Percentiles rank a stretch among this genome's conserved stretches.
These are phyloP conservation scores for Pinus albicaulis DNA, from an alignment of 75 land plant species.

Conservation along the genomic window DNA sequence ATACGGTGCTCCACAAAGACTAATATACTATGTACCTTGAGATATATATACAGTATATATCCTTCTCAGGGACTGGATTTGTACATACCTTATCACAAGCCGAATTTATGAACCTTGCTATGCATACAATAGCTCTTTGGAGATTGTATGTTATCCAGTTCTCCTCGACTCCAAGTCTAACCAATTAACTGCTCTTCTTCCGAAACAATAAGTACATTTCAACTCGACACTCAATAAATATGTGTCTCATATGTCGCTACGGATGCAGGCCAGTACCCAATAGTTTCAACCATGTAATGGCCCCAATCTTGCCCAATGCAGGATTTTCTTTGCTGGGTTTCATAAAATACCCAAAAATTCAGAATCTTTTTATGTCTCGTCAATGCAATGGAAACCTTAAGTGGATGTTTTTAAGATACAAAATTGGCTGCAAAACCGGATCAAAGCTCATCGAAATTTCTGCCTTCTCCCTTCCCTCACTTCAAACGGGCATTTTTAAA, in stretches of 20 bases:
- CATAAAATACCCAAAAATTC: not conserved
- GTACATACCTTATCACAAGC: not conserved
- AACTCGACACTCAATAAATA: too few relatives aligned
- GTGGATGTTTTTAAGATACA: not conserved
- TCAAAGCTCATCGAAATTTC: not conserved
- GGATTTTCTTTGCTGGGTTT: not conserved
- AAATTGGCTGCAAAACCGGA: not conserved
- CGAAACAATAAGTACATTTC: not conserved
- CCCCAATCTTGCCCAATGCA: slow-evolving; percentile 3
- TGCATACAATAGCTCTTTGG: not conserved
- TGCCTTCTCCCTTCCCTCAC: not conserved
- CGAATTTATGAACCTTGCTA: not conserved
- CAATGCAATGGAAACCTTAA: not conserved
- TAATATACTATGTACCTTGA: not conserved
- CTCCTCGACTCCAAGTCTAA: not conserved
- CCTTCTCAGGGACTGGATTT: not conserved
- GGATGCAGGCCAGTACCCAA: not conserved
- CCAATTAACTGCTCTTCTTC: not conserved
- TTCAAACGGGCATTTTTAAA: not conserved
- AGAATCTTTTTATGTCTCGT: not conserved
- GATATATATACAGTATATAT: not conserved
- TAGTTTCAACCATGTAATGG: not conserved
- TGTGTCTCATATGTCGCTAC: too few relatives aligned
- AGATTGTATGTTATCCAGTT: not conserved
- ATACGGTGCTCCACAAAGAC: not conserved